phyloP scores from a whole-genome alignment of 2,329 filamentous ascomycete species.

The Neoascochyta sp. region DNA sequence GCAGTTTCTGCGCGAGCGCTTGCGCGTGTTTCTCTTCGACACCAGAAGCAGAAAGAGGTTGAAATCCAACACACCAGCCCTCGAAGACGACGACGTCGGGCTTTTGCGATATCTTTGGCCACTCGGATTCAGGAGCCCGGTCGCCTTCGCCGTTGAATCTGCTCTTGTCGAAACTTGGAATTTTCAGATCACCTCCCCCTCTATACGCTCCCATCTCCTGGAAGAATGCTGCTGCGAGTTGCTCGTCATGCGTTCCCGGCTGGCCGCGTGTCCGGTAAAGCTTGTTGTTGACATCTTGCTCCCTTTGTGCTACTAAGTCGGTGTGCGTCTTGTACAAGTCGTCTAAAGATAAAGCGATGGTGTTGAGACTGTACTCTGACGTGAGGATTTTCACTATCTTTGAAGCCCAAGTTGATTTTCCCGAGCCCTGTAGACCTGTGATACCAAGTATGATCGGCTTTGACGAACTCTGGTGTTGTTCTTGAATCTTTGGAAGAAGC shows the following conservation, averaged over 20 bases:
- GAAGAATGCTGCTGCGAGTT: constrained; percentile 63
- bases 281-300: constrained; percentile 64
- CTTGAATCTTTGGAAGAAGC: constrained; percentile 27
- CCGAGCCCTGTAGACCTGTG: constrained; percentile 87
- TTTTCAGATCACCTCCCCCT: constrained; percentile 48
- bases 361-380: constrained; percentile 19
- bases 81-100: constrained; percentile 74
- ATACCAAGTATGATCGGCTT: constrained; percentile 81
- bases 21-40: constrained; percentile 54
- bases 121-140: constrained; percentile 59
- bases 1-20: constrained; percentile 47
- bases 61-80: constrained; percentile 88
- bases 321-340: constrained; percentile 79
- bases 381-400: constrained; percentile 27
- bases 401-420: constrained; percentile 80
- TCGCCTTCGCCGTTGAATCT: constrained; percentile 73
- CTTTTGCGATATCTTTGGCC: constrained; percentile 57
- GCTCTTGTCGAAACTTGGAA: constrained; percentile 83
- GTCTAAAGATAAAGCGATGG: constrained; percentile 55
- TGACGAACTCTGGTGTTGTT: constrained; percentile 20
- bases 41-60: constrained; percentile 55
- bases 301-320: constrained; percentile 63
- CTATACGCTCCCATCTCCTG: constrained; percentile 51
- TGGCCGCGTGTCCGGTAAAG: constrained; percentile 80
- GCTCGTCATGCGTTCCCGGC: constrained; percentile 76